phyloP scores from a whole-genome alignment of 768 basidiomycete species.

The Candolleomyces efflorescens region DNA sequence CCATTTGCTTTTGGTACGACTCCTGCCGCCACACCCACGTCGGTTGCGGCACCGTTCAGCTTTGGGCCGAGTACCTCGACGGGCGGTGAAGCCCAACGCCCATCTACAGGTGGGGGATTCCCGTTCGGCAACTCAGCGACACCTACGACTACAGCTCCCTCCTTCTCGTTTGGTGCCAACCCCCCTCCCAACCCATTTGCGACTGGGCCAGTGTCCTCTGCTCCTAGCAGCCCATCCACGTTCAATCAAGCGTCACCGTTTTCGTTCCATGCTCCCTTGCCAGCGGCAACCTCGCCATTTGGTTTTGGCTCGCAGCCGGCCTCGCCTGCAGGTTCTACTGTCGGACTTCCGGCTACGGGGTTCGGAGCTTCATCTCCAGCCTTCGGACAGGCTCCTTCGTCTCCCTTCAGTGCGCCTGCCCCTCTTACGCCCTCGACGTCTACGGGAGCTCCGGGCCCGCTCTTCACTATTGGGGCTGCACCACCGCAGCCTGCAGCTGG shows the following conservation, averaged over 20 bases:
- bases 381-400: constrained; percentile 36
- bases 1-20: constrained; percentile 47
- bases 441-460: constrained; percentile 24
- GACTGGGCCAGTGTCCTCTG: constrained; percentile 45
- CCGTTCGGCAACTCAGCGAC: constrained; percentile 37
- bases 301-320: constrained; percentile 55
- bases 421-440: constrained; percentile 31
- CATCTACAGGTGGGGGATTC: constrained; percentile 28
- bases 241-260: constrained; percentile 47
- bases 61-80: constrained; percentile 7
- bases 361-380: constrained; percentile 34
- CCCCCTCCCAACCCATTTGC: constrained; percentile 29
- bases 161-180: constrained; percentile 34
- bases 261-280: constrained; percentile 38
- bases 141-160: constrained; percentile 33
- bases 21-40: constrained; percentile 26
- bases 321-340: constrained; percentile 45
- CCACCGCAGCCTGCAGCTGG: constrained; percentile 28
- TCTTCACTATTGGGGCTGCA: constrained; percentile 62
- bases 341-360: constrained; percentile 35
- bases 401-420: constrained; percentile 42
- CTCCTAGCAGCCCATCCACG: constrained; percentile 56
- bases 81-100: constrained; percentile 1
- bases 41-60: constrained; percentile 4
- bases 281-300: constrained; percentile 35